phyloP scores from a whole-genome alignment of 805 yeast species.

The Barnettozyma populi region DNA sequence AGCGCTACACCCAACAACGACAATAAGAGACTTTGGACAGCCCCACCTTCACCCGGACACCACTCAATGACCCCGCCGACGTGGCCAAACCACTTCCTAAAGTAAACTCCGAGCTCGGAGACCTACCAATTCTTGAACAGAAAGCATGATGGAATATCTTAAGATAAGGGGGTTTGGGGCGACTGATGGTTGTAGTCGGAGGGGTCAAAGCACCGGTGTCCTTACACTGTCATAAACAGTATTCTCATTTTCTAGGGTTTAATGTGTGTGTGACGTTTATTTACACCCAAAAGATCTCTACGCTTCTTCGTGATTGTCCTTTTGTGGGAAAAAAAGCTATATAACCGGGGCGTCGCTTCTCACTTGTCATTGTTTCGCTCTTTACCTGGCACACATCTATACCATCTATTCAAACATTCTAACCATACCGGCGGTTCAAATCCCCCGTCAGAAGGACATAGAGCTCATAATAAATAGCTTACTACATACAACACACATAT shows the following conservation, averaged over 20 bases:
- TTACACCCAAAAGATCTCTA: not conserved
- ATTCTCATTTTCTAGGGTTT: not conserved
- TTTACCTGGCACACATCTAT: not conserved
- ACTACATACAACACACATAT: not conserved
- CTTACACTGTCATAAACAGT: not conserved
- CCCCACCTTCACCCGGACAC: conserved; percentile 1
- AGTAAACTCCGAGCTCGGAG: conserved; percentile 1
- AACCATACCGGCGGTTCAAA: not conserved
- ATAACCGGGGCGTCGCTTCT: not conserved
- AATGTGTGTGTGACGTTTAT: not conserved
- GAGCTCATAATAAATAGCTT: too few relatives aligned
- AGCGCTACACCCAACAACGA: too few relatives aligned
- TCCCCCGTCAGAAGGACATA: too few relatives aligned
- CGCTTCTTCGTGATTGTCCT: not conserved
- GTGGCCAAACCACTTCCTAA: not conserved
- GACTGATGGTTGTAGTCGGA: not conserved
- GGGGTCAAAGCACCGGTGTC: not conserved
- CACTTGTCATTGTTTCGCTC: not conserved
- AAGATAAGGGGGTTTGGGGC: not conserved
- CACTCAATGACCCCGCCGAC: conserved; percentile 1
- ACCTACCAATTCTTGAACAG: not conserved
- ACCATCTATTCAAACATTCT: not conserved
- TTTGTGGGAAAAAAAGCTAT: not conserved
- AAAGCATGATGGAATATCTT: not conserved
- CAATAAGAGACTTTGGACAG: not conserved